Evolutionary conservation across 169 alveolate species (phyloP), one percentile per base, ranked within the genome.

Genomic region (Plasmodium billcollinsi): DNA sequence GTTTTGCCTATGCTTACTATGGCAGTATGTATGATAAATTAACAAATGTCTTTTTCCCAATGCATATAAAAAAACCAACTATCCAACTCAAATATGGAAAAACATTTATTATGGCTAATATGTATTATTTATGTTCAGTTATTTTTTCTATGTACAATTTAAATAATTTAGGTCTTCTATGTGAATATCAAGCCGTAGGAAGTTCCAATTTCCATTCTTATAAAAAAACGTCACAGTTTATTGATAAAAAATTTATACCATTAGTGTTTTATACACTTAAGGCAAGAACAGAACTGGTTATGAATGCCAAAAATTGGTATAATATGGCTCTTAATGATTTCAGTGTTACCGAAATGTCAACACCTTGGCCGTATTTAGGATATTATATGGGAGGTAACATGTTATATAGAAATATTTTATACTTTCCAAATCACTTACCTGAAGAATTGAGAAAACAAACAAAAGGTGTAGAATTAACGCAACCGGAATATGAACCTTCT

Each of bases 71-170:
- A 18, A 78, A 78, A 20, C 89, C 89, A 52, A 26, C 56, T 5
- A 49, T 52, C 5, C 89, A 78, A 58, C 24, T 78, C 43, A 78
- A 78, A 33, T 78, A 78, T 21, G 89, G 89, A 49, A 78, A 78
- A 58, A 78, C 89, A 33, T 78, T 78, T 66, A 61, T 78, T 9
- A n/a, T 78, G n/a, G 89, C 89, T 18, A 78, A 78, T 18, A 50
- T 78, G 80, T 78, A 65, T 50, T 47, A 50, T n/a, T 18, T 78
- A 14, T 33, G 75, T 8, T 78, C 89, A 3, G 63, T 65, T 5
- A n/a, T 78, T 0, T 78, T 78, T 29, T 20, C 80, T 2, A 3
- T 78, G 9, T 78, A 47, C 47, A 24, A 78, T 65, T 66, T 78
- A 56, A 78, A 78, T 45, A 78, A 78, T 8, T 52, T 78, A 43